These are phyloP conservation scores for Carpinus fangiana DNA, from an alignment of 306 rosid species.

Conservation along the genomic window DNA sequence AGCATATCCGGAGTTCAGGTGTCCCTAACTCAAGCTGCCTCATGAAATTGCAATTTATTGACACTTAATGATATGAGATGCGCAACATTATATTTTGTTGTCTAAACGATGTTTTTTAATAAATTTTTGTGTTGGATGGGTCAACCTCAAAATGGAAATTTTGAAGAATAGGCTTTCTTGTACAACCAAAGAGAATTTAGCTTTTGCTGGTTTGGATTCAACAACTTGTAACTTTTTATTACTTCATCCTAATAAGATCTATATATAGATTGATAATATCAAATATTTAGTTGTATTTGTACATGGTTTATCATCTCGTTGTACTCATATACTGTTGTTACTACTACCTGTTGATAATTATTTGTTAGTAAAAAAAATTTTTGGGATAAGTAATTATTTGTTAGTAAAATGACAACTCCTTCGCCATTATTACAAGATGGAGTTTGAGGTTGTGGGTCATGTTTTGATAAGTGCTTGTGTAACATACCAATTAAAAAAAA, in stretches of 20 bases:
- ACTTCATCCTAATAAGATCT: not conserved
- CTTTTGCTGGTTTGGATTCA: not conserved
- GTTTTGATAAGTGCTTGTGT: too few relatives aligned
- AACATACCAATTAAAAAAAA: too few relatives aligned
- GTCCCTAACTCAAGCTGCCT: not conserved
- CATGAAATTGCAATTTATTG: not conserved
- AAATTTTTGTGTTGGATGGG: too few relatives aligned
- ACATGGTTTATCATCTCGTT: not conserved
- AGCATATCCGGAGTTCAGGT: not conserved
- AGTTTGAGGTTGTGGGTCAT: too few relatives aligned
- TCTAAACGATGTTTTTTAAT: not conserved
- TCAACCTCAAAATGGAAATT: not conserved
- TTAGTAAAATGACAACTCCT: too few relatives aligned
- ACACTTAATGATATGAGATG: not conserved
- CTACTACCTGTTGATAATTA: too few relatives aligned
- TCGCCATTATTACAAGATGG: too few relatives aligned
- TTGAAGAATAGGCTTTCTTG: not conserved
- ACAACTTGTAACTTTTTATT: not conserved
- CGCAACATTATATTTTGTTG: not conserved
- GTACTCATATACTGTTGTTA: not conserved
- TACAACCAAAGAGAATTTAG: not conserved
- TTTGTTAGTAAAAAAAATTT: too few relatives aligned
- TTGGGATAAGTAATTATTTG: too few relatives aligned
- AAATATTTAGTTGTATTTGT: not conserved
- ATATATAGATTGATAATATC: not conserved